Conservation (phyloP, 2,329 filamentous ascomycete genomes). For the Boeremia exigua region DNA sequence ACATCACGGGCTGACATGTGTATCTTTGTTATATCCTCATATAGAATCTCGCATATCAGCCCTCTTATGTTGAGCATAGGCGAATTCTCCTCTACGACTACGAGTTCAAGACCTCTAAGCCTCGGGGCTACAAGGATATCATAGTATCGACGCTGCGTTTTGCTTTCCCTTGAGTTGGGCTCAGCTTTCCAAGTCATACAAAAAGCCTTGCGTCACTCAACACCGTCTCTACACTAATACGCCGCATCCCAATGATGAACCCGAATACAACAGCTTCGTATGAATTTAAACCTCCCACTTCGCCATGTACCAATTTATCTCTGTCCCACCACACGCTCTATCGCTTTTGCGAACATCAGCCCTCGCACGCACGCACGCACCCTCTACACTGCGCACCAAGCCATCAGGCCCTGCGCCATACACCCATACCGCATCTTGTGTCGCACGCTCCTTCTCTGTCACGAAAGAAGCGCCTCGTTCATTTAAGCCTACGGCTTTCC, state of each 20-base stretch:
- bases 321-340: background rate
- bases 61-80: too few species aligned
- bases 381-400: background rate
- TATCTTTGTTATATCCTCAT: too few species aligned
- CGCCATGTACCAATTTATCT: slow-evolving; percentile 3
- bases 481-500: too few species aligned
- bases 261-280: background rate
- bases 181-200: too few species aligned
- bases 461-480: too few species aligned
- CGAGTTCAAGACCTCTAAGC: background rate
- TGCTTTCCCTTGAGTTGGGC: background rate
- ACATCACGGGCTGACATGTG: too few species aligned
- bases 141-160: background rate
- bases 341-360: background rate
- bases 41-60: too few species aligned
- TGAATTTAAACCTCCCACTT: slow-evolving; percentile 4
- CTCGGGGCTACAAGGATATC: background rate
- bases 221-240: background rate
- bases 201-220: too few species aligned
- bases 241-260: background rate
- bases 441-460: background rate
- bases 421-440: background rate
- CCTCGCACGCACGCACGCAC: background rate
- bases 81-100: too few species aligned
- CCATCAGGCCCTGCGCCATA: slow-evolving; percentile 2